Percentiles rank a stretch among this genome's conserved stretches.
These are phyloP conservation scores for Trifolium subterraneum DNA, from an alignment of 306 rosid species.

Conservation along the genomic window DNA sequence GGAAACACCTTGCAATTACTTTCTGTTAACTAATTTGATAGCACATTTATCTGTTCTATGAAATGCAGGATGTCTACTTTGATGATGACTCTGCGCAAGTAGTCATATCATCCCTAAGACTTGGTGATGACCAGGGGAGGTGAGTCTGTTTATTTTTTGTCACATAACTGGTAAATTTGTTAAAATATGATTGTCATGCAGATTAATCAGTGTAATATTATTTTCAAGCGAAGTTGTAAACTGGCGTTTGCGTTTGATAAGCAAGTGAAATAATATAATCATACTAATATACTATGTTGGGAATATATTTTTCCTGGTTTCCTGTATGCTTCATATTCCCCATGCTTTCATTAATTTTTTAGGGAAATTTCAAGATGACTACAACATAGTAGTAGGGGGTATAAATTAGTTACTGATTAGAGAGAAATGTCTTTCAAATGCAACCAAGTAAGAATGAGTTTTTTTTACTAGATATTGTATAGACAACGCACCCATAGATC, in stretches of 20 bases:
- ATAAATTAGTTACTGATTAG: slow-evolving; percentile 16
- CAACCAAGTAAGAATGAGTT: background rate
- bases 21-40: slow-evolving; percentile 11
- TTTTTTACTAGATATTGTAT: background rate
- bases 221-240: slow-evolving; percentile 5
- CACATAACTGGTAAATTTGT: slow-evolving; percentile 15
- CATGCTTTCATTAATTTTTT: slow-evolving; percentile 1
- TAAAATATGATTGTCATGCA: background rate
- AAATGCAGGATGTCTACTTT: slow-evolving; percentile 88
- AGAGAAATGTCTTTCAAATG: background rate
- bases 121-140: slow-evolving; percentile 98
- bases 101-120: slow-evolving; percentile 90
- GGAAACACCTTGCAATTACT: slow-evolving; percentile 1
- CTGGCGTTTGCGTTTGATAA: slow-evolving; percentile 1
- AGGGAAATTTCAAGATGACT: slow-evolving; percentile 6
- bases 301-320: slow-evolving; percentile 27
- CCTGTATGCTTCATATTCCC: slow-evolving; percentile 33
- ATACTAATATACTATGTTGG: background rate
- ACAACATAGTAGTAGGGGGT: background rate
- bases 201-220: slow-evolving; percentile 19
- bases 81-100: slow-evolving; percentile 98
- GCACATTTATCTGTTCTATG: slow-evolving; percentile 33
- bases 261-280: slow-evolving; percentile 13
- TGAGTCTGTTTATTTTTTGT: slow-evolving; percentile 48
- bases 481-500: background rate